Percentiles rank a stretch among this genome's conserved stretches.
phyloP scores from a whole-genome alignment of 2,329 filamentous ascomycete genomes.

The Fusarium compactum region DNA sequence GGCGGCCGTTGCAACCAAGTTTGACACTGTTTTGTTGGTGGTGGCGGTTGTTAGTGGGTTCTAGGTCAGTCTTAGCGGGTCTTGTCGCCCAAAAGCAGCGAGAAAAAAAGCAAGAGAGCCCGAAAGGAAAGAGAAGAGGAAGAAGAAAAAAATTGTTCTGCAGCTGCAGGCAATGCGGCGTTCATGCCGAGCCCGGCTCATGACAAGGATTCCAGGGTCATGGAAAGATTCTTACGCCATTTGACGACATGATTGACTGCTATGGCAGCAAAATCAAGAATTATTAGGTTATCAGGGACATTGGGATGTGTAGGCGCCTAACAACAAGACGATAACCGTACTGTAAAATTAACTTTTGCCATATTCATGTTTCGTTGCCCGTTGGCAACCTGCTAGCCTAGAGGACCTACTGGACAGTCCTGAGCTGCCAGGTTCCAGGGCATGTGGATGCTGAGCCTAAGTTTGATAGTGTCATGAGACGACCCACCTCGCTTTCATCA shows the following conservation, averaged over 20 bases:
- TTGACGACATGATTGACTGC: neutral
- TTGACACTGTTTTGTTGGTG: slow-evolving; percentile 18
- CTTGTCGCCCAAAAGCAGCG: slow-evolving; percentile 5
- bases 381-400: slow-evolving; percentile 11
- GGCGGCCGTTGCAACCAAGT: slow-evolving; percentile 32
- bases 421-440: slow-evolving; percentile 7
- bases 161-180: slow-evolving; percentile 3
- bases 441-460: slow-evolving; percentile 34
- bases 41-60: slow-evolving; percentile 35
- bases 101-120: slow-evolving; percentile 11
- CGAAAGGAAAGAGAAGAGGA: neutral
- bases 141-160: neutral
- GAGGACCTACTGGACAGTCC: neutral
- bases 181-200: slow-evolving; percentile 13
- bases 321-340: neutral
- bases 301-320: neutral
- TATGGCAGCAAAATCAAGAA: neutral
- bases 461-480: slow-evolving; percentile 41
- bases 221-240: slow-evolving; percentile 16
- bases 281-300: no score
- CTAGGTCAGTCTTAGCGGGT: slow-evolving; percentile 26
- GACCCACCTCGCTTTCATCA: slow-evolving; percentile 42
- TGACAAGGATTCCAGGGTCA: slow-evolving; percentile 31
- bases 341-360: neutral
- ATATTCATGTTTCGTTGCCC: slow-evolving; percentile 4